Evolutionary conservation across 2,329 filamentous ascomycete species (phyloP).

Genomic region (Hypoxylon sp.): DNA sequence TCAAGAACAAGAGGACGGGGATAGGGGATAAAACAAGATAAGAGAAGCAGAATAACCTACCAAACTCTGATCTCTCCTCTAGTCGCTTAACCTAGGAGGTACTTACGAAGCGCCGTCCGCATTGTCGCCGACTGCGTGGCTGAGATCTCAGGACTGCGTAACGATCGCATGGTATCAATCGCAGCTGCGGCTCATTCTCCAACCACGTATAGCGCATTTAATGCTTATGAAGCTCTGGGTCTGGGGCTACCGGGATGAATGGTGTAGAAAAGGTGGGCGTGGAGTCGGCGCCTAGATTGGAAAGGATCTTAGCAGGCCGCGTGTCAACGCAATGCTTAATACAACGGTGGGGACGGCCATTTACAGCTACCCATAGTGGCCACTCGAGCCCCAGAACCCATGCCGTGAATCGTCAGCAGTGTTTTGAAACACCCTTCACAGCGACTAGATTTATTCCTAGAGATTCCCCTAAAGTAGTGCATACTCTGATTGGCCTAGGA

Average conservation of each 20-base stretch:
- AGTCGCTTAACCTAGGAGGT: constrained; percentile 4
- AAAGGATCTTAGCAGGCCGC: constrained; percentile 39
- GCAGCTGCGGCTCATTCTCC: background rate
- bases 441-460: constrained; percentile 8
- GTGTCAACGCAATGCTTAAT: constrained; percentile 34
- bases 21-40: constrained; percentile 12
- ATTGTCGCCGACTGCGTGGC: constrained; percentile 26
- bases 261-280: constrained; percentile 27
- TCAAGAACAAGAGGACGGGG: background rate
- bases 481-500: constrained; percentile 13
- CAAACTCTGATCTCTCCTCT: constrained; percentile 3
- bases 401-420: constrained; percentile 28
- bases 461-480: constrained; percentile 7
- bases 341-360: constrained; percentile 22
- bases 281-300: constrained; percentile 30
- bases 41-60: background rate
- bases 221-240: constrained; percentile 10
- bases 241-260: constrained; percentile 12
- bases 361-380: background rate
- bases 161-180: constrained; percentile 14
- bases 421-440: constrained; percentile 25
- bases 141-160: constrained; percentile 17
- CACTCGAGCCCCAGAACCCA: constrained; percentile 7
- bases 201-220: constrained; percentile 10
- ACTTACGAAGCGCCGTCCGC: constrained; percentile 23